These are phyloP conservation scores for Acanthamoeba sp. DNA, from an alignment of 208 protist genomes.

Conservation along the genomic window DNA sequence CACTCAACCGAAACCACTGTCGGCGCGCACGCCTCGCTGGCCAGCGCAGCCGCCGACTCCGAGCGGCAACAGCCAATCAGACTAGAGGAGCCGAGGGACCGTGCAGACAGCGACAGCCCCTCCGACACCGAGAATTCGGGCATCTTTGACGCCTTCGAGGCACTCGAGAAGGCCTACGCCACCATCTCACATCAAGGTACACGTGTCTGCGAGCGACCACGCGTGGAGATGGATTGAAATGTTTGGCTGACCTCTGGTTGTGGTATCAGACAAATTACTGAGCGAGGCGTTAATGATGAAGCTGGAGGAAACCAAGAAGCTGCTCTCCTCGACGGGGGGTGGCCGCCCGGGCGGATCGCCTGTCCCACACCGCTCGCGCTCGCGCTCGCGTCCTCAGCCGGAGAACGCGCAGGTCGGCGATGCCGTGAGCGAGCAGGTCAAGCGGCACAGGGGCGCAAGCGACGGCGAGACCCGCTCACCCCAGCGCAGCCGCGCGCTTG, in stretches of 20 bases:
- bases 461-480: neutral
- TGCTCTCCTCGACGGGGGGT: conserved; percentile 29
- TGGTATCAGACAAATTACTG: neutral
- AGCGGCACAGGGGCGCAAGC: neutral
- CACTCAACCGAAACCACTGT: too few species aligned
- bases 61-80: too few species aligned
- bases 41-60: too few species aligned
- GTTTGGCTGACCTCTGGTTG: neutral
- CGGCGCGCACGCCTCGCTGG: too few species aligned
- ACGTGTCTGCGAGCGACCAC: neutral
- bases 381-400: neutral
- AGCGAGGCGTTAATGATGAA: conserved; percentile 58
- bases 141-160: conserved; percentile 49
- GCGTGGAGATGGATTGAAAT: too few species aligned
- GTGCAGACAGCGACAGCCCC: too few species aligned
- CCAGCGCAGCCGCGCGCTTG: too few species aligned
- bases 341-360: neutral
- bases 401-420: neutral
- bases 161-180: conserved; percentile 55
- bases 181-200: neutral
- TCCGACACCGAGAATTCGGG: neutral
- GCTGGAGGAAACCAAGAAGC: conserved; percentile 4
- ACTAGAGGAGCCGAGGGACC: too few species aligned
- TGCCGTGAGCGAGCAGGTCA: neutral
- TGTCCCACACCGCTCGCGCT: neutral